Percentiles rank a stretch among this genome's conserved stretches.
Conservation (phyloP, 2,329 filamentous ascomycete species). For the Westerdykella sp. region DNA sequence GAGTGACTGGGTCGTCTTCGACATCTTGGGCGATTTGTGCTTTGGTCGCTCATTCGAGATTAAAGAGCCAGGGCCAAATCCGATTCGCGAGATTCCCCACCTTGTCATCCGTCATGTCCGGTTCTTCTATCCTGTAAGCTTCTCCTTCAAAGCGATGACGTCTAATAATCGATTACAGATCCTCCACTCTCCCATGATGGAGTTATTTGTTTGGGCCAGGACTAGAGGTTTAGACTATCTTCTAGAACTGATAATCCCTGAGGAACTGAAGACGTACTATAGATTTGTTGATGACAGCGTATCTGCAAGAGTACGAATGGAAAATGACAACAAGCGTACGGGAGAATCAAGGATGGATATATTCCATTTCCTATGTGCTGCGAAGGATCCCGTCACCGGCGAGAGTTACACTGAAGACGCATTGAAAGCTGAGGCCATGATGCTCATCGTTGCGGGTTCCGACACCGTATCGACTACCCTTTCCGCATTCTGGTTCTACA, state of each 20-base stretch:
- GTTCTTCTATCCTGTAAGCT: conserved; percentile 4
- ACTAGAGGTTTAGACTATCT: conserved; percentile 5
- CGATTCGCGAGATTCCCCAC: conserved; percentile 7
- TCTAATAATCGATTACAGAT: conserved; percentile 2
- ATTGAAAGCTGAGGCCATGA: conserved; percentile 19
- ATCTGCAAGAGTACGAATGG: not conserved
- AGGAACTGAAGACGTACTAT: conserved; percentile 1
- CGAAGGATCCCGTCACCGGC: conserved; percentile 37
- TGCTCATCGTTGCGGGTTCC: conserved; percentile 11
- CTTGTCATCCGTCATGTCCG: conserved; percentile 6
- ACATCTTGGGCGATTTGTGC: conserved; percentile 40
- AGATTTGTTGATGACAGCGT: conserved; percentile 2
- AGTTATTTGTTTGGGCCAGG: conserved; percentile 9
- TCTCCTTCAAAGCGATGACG: not conserved
- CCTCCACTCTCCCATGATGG: conserved; percentile 1
- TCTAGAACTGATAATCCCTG: not conserved
- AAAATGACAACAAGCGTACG: not conserved
- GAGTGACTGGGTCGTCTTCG: conserved; percentile 32
- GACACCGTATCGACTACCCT: conserved; percentile 7
- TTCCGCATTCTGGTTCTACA: conserved; percentile 8
- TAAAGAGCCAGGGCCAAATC: conserved; percentile 18
- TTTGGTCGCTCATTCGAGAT: conserved; percentile 32
- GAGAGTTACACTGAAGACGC: conserved; percentile 29
- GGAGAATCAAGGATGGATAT: conserved; percentile 24
- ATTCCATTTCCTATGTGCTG: conserved; percentile 37